Conservation (phyloP, 2,329 filamentous ascomycete species). For the Cryphonectria japonica region DNA sequence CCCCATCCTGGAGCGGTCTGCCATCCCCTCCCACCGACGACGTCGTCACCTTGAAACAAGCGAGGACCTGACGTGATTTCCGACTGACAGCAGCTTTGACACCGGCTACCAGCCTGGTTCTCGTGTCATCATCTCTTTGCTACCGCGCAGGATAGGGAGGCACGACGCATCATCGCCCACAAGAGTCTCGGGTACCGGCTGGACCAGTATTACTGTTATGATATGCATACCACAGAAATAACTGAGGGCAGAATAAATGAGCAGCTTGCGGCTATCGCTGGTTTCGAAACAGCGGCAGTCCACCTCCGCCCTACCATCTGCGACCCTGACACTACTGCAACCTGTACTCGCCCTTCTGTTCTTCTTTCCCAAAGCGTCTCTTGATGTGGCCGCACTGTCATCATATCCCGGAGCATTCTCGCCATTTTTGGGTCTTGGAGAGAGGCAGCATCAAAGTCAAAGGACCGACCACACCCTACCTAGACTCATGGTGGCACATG, state of each 20-base stretch:
- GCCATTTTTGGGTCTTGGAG: neutral
- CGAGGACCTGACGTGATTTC: neutral
- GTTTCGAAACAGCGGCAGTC: slow-evolving; percentile 15
- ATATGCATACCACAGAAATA: neutral
- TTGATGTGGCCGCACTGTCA: slow-evolving; percentile 16
- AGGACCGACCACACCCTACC: neutral
- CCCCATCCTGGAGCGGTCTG: neutral
- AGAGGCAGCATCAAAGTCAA: neutral
- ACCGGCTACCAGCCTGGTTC: neutral
- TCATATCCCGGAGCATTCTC: slow-evolving; percentile 19
- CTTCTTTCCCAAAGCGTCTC: neutral
- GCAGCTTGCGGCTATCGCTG: slow-evolving; percentile 16
- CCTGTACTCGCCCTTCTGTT: slow-evolving; percentile 9
- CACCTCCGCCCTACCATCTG: slow-evolving; percentile 20
- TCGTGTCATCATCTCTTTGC: neutral
- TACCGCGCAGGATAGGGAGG: neutral
- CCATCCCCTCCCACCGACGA: neutral
- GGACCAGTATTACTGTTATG: neutral
- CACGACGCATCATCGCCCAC: neutral
- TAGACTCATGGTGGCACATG: neutral
- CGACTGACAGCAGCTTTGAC: neutral
- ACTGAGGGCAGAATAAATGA: neutral
- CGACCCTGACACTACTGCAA: slow-evolving; percentile 24
- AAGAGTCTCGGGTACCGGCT: neutral
- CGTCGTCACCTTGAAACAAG: neutral